Conservation (phyloP, 2,329 filamentous ascomycete genomes). For the Fusarium succisae region DNA sequence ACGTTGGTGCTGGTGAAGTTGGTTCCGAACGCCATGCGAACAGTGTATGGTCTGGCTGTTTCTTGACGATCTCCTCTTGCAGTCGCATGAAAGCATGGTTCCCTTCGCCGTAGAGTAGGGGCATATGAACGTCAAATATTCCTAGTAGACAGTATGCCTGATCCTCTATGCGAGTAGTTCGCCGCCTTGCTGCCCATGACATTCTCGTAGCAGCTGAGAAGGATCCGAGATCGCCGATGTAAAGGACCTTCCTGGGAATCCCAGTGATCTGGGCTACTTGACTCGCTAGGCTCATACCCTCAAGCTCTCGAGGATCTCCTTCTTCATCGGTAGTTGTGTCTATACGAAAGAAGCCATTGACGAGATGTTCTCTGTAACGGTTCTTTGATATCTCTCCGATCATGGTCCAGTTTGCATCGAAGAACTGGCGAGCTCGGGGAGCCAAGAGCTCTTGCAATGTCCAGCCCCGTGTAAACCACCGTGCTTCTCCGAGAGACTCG, state of each 20-base stretch:
- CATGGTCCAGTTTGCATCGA: constrained; percentile 36
- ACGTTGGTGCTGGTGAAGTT: not conserved
- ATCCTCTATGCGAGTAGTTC: constrained; percentile 41
- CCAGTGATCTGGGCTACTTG: constrained; percentile 35
- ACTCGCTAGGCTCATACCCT: not conserved
- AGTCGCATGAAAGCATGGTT: constrained; percentile 36
- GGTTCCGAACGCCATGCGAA: constrained; percentile 2
- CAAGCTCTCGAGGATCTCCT: not conserved
- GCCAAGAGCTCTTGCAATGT: constrained; percentile 46
- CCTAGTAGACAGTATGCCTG: constrained; percentile 45
- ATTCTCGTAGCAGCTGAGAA: constrained; percentile 33
- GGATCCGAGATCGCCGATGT: constrained; percentile 2
- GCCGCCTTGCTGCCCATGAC: constrained; percentile 41
- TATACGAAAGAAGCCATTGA: not conserved
- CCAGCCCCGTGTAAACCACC: constrained; percentile 39
- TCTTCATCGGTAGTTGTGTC: not conserved
- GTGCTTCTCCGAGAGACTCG: constrained; percentile 1
- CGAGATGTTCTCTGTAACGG: not conserved
- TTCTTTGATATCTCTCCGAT: constrained; percentile 39
- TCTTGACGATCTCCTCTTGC: constrained; percentile 37
- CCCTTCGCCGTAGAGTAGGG: constrained; percentile 44
- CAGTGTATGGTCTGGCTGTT: not conserved
- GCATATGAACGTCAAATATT: constrained; percentile 45
- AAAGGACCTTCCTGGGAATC: constrained; percentile 28
- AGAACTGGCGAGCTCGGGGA: constrained; percentile 41